Evolutionary conservation across 2,329 filamentous ascomycete genomes (phyloP).

Genomic region (Hypoxylon sp.): DNA sequence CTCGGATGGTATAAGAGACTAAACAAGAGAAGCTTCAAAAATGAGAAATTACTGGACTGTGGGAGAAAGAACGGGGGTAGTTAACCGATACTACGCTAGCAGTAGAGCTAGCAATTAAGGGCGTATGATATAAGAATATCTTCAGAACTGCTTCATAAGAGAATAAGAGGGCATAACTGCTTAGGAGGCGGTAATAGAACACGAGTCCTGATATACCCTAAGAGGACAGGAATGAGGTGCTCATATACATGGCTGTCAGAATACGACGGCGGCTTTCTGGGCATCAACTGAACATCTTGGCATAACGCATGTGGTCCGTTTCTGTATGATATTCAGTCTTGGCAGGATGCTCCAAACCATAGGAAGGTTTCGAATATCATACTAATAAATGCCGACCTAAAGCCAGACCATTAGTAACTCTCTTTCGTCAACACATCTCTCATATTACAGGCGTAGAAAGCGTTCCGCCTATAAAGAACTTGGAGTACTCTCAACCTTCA

Average conservation of each 20-base stretch:
- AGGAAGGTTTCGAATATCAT: slow-evolving; percentile 8
- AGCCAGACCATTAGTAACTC: not conserved
- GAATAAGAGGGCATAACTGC: not conserved
- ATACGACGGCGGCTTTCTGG: slow-evolving; percentile 2
- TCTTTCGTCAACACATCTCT: too few species aligned
- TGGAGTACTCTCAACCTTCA: too few species aligned
- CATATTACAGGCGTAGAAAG: too few species aligned
- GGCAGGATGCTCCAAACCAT: slow-evolving; percentile 5
- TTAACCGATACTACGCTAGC: not conserved
- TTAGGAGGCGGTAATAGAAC: not conserved
- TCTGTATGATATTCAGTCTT: slow-evolving; percentile 10
- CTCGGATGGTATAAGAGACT: not conserved
- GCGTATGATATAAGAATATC: not conserved
- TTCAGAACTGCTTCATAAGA: not conserved
- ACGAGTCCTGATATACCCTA: not conserved
- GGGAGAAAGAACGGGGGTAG: too few species aligned
- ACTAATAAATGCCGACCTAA: slow-evolving; percentile 1
- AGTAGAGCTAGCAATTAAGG: not conserved
- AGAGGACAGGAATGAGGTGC: slow-evolving; percentile 9
- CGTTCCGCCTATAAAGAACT: too few species aligned
- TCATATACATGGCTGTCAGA: not conserved
- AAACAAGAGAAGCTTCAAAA: not conserved
- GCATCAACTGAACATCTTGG: slow-evolving; percentile 13
- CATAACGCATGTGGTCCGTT: slow-evolving; percentile 2
- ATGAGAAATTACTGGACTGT: not conserved